phyloP scores from a whole-genome alignment of 768 basidiomycete genomes.

The Trametes meyenii region DNA sequence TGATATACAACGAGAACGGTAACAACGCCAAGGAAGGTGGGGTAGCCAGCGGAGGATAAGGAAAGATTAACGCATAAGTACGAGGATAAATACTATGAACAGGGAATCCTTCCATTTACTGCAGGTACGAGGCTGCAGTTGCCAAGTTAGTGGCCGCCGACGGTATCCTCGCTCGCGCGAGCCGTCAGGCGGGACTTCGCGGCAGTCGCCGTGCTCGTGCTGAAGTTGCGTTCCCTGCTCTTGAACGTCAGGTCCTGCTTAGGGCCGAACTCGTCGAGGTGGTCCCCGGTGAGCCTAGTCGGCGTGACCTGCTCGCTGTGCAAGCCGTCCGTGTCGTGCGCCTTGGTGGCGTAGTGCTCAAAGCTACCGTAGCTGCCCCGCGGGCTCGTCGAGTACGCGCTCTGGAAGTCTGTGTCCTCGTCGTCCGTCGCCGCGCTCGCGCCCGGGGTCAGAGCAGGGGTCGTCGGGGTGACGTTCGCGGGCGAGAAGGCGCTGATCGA shows the following conservation, averaged over 20 bases:
- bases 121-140: not conserved
- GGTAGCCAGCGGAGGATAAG: conserved; percentile 8
- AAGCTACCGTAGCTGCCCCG: conserved; percentile 65
- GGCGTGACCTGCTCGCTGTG: conserved; percentile 31
- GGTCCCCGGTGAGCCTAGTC: conserved; percentile 26
- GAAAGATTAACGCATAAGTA: conserved; percentile 22
- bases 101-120: conserved; percentile 24
- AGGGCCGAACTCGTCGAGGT: conserved; percentile 36
- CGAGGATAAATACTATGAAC: conserved; percentile 26
- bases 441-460: conserved; percentile 36
- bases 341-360: conserved; percentile 25
- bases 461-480: conserved; percentile 35
- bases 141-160: conserved; percentile 25
- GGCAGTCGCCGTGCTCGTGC: conserved; percentile 52
- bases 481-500: conserved; percentile 35
- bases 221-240: conserved; percentile 59
- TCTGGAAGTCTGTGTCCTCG: conserved; percentile 86
- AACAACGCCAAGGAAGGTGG: not conserved
- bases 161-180: conserved; percentile 43
- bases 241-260: conserved; percentile 29
- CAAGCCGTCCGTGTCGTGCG: conserved; percentile 5
- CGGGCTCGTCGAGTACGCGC: conserved; percentile 79
- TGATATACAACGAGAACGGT: not conserved
- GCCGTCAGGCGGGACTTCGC: conserved; percentile 36
- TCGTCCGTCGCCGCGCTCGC: conserved; percentile 58